These are phyloP conservation scores for Royoungia palumana DNA, from an alignment of 768 basidiomycete genomes.

Conservation along the genomic window DNA sequence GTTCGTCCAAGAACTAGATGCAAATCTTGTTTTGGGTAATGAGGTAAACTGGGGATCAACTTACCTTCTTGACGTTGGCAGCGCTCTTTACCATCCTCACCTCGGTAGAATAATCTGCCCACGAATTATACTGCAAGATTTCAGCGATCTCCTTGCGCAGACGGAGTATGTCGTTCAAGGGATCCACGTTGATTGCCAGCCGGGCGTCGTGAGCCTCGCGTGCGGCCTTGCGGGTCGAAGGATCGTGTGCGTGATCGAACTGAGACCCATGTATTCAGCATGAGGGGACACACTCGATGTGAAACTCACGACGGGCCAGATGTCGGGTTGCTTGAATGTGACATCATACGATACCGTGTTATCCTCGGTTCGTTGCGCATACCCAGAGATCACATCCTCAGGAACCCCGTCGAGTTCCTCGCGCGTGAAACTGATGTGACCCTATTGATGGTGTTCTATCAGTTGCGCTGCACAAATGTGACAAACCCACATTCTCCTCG, in stretches of 20 bases:
- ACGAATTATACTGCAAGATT: constrained; percentile 70
- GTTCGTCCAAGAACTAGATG: constrained; percentile 69
- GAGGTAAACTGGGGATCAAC: constrained; percentile 3
- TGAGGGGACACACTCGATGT: not conserved
- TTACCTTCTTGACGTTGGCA: constrained; percentile 54
- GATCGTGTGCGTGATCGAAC: constrained; percentile 78
- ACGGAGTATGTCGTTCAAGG: constrained; percentile 63
- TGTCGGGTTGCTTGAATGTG: constrained; percentile 80
- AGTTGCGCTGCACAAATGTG: too few relatives aligned
- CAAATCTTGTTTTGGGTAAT: not conserved
- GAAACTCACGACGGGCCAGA: constrained; percentile 66
- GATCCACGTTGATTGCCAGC: constrained; percentile 63
- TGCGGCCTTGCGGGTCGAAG: constrained; percentile 64
- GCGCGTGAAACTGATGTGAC: constrained; percentile 56
- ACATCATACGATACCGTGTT: constrained; percentile 62
- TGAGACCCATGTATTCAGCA: constrained; percentile 23
- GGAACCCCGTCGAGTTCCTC: constrained; percentile 83
- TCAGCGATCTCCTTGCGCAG: constrained; percentile 68
- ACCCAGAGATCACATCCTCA: constrained; percentile 74
- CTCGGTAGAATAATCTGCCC: constrained; percentile 85
- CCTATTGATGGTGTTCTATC: constrained; percentile 37
- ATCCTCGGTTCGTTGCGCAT: constrained; percentile 58
- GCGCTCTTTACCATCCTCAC: constrained; percentile 81
- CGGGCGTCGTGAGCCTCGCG: constrained; percentile 67
- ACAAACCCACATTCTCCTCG: constrained; percentile 66